Conservation (phyloP, 2,329 filamentous ascomycete genomes). For the Tolypocladium tundrense region DNA sequence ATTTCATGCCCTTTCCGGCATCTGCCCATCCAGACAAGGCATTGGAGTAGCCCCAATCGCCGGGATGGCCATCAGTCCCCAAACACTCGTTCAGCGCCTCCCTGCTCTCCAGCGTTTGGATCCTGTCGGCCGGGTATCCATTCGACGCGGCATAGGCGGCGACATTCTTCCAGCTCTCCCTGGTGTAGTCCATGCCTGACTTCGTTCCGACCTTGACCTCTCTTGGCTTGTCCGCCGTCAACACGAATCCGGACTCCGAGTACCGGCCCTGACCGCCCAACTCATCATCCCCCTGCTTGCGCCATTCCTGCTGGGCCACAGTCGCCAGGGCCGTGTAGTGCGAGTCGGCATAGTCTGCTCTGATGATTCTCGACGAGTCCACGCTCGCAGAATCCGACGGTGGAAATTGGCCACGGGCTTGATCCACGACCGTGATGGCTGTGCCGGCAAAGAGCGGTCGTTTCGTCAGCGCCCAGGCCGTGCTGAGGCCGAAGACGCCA, state of each 20-base stretch:
- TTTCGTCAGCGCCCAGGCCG: slow-evolving; percentile 58
- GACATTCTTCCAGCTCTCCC: slow-evolving; percentile 52
- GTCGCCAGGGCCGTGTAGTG: slow-evolving; percentile 67
- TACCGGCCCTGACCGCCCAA: slow-evolving; percentile 58
- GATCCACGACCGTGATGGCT: slow-evolving; percentile 50
- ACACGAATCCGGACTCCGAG: slow-evolving; percentile 55
- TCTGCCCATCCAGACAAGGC: slow-evolving; percentile 70
- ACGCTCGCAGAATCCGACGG: slow-evolving; percentile 49
- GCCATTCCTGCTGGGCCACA: slow-evolving; percentile 60
- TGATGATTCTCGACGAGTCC: slow-evolving; percentile 54
- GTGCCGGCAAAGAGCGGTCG: slow-evolving; percentile 44
- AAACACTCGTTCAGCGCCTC: slow-evolving; percentile 33
- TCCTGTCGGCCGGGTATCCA: slow-evolving; percentile 24
- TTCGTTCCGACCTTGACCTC: slow-evolving; percentile 19
- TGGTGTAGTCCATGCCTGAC: slow-evolving; percentile 47
- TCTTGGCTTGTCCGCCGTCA: slow-evolving; percentile 44
- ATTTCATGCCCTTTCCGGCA: slow-evolving; percentile 59
- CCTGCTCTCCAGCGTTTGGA: slow-evolving; percentile 33
- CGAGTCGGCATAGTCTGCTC: slow-evolving; percentile 70
- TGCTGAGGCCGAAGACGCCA: slow-evolving; percentile 52
- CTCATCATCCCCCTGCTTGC: slow-evolving; percentile 42
- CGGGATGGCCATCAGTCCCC: slow-evolving; percentile 41
- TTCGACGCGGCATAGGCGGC: slow-evolving; percentile 31
- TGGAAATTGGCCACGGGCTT: slow-evolving; percentile 46
- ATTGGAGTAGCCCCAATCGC: slow-evolving; percentile 65